phyloP scores from a whole-genome alignment of 2,329 filamentous ascomycete genomes.

The Xylariaceae sp. region DNA sequence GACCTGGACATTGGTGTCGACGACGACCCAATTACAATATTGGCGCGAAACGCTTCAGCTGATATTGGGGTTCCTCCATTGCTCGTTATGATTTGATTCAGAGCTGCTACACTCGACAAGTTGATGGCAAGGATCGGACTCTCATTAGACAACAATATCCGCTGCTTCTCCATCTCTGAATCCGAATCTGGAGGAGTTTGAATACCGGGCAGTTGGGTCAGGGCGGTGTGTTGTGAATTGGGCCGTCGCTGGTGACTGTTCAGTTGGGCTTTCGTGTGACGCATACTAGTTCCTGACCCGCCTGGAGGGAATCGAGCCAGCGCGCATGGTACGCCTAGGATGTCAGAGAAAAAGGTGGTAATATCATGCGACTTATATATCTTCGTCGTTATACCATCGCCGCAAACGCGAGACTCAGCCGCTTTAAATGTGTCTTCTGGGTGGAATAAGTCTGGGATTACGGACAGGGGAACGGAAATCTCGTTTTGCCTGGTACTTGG shows the following conservation, averaged over 20 bases:
- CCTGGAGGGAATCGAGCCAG: conserved; percentile 77
- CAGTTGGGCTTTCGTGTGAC: conserved; percentile 68
- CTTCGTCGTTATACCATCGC: conserved; percentile 66
- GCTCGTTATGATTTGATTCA: conserved; percentile 67
- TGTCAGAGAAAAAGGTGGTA: conserved; percentile 70
- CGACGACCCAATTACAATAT: conserved; percentile 65
- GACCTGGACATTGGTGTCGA: not conserved
- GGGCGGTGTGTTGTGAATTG: conserved; percentile 34
- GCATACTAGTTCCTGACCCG: conserved; percentile 51
- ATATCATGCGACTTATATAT: conserved; percentile 63
- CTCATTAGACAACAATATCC: conserved; percentile 84
- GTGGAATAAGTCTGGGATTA: conserved; percentile 56
- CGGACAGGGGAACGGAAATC: conserved; percentile 59
- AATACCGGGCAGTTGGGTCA: conserved; percentile 49
- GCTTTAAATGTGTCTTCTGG: conserved; percentile 35
- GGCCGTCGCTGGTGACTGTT: conserved; percentile 48
- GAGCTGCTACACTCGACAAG: conserved; percentile 66
- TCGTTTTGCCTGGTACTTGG: conserved; percentile 23
- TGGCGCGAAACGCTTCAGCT: conserved; percentile 78
- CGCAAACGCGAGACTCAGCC: conserved; percentile 68
- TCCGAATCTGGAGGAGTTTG: conserved; percentile 56
- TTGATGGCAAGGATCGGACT: conserved; percentile 86
- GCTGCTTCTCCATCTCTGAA: conserved; percentile 41
- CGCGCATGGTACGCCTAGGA: conserved; percentile 72
- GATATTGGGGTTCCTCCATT: conserved; percentile 60